Percentiles rank a stretch among this genome's conserved stretches.
Evolutionary conservation across 2,329 filamentous ascomycete species (phyloP).

Genomic region (Pleomassaria siparia): DNA sequence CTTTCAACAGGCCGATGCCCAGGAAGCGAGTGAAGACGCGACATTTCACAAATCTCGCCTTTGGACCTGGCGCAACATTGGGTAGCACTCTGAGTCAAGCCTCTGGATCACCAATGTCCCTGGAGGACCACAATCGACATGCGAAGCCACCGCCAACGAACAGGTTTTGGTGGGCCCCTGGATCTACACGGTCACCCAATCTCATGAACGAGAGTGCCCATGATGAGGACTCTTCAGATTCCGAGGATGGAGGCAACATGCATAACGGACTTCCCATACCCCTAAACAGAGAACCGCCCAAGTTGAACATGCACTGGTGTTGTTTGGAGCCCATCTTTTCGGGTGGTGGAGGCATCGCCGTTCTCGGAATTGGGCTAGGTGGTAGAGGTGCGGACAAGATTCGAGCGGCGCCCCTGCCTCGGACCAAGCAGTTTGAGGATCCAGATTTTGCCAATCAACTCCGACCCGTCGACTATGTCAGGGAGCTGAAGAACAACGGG

Average conservation of each 20-base stretch:
- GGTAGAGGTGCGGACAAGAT: constrained; percentile 58
- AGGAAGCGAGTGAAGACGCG: constrained; percentile 42
- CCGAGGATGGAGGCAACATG: constrained; percentile 37
- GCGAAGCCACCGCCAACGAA: constrained; percentile 31
- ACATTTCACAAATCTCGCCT: constrained; percentile 41
- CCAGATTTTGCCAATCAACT: constrained; percentile 55
- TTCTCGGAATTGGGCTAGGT: constrained; percentile 50
- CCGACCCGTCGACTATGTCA: constrained; percentile 48
- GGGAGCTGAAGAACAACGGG: constrained; percentile 43
- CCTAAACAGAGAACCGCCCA: constrained; percentile 46
- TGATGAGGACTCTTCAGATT: constrained; percentile 42
- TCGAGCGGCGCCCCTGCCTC: constrained; percentile 59
- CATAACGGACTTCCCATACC: constrained; percentile 39
- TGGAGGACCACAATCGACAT: constrained; percentile 23
- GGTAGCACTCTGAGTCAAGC: constrained; percentile 31
- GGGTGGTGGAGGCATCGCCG: constrained; percentile 60
- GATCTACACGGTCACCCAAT: constrained; percentile 57
- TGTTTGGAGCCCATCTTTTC: constrained; percentile 63
- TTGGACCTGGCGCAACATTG: constrained; percentile 31
- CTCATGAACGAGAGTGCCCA: constrained; percentile 57
- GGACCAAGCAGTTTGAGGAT: constrained; percentile 57
- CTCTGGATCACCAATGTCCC: constrained; percentile 28
- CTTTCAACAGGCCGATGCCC: constrained; percentile 57
- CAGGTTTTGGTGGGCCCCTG: constrained; percentile 62
- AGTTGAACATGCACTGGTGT: constrained; percentile 61